Evolutionary conservation across 2,329 filamentous ascomycete genomes (phyloP).

Genomic region (Fusarium subglutinans): DNA sequence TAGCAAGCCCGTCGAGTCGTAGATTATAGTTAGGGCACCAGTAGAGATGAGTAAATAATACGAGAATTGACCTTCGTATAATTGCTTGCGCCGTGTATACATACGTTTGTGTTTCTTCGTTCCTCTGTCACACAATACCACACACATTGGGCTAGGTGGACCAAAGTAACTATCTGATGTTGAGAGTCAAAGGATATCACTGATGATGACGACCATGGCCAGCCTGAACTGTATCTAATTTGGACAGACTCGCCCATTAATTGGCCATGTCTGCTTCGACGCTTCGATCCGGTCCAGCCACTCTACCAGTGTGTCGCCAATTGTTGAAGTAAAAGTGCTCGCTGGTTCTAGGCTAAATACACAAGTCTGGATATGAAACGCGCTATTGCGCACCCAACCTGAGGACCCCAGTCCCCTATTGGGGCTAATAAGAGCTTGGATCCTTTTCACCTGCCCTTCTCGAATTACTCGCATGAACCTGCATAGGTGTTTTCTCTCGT

Average conservation of each 20-base stretch:
- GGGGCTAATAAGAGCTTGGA: background rate
- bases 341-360: conserved; percentile 7
- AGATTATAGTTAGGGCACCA: background rate
- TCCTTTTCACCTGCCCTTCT: conserved; percentile 24
- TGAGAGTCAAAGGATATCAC: background rate
- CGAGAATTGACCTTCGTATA: conserved; percentile 17
- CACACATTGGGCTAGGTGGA: background rate
- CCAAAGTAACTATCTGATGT: conserved; percentile 5
- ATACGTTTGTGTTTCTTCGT: conserved; percentile 3
- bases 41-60: background rate
- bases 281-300: background rate
- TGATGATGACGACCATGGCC: conserved; percentile 1
- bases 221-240: conserved; percentile 2
- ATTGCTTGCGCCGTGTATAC: conserved; percentile 3
- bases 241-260: conserved; percentile 6
- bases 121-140: conserved; percentile 12
- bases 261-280: conserved; percentile 14
- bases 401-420: conserved; percentile 19
- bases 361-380: conserved; percentile 31
- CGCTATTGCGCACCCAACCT: conserved; percentile 34
- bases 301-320: conserved; percentile 11
- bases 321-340: conserved; percentile 7
- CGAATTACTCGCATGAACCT: conserved; percentile 5
- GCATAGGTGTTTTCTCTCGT: background rate
- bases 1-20: background rate